Base-by-base conservation (phyloP, 371 early-diverging fungal species). In the Coemansia sp. region DNA sequence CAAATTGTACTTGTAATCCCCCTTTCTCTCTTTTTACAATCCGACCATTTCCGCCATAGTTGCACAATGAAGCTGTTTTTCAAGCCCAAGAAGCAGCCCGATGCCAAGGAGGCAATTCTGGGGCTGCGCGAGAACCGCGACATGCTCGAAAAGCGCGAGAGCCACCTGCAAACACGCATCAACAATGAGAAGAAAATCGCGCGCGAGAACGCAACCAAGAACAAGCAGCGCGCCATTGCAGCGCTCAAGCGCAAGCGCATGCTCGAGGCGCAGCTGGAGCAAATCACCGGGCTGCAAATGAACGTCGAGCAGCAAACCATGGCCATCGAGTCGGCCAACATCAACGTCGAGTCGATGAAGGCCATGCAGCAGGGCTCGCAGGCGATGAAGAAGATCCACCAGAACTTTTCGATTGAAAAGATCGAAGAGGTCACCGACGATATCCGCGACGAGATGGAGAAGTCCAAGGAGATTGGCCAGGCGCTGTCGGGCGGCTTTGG, bases 351-450 rank as follows among this genome's bases (percentile, higher is more conserved):
- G 72, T 91, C 95, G 1, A 92, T 97, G 89, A 88, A 91, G 67
- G 96, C 96, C 32, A 93, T 99, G 96, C 85, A 90, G 78, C 85
- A 87, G 32, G 99, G 94, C 71, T 93, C 95, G 8, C 88, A 89
- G 38, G 96, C 97, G 32, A 90, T 99, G 93, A 96, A 93, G 78
- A 73, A 79, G 50, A 95, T 97, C 55, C 98, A 99, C 70, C 91
- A 92, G 50, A 83, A 87, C n/a, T 84, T 97, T 93, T 48, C 93
- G 69, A 91, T 96, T 58, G 88, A 94, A 78, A 93, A 93, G 84
- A 96, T 98, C 40, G 99, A 98, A 75, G 82, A 85, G 48, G 93
- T 91, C 3, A 94, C 96, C 96, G 99, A 98, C 74, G 95, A 95
- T 58, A 95, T 98, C 63, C 87, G 94, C 57, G 97, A 96, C 62